Base-by-base conservation (phyloP, 75 land plant genomes). In the Pinus albicaulis region DNA sequence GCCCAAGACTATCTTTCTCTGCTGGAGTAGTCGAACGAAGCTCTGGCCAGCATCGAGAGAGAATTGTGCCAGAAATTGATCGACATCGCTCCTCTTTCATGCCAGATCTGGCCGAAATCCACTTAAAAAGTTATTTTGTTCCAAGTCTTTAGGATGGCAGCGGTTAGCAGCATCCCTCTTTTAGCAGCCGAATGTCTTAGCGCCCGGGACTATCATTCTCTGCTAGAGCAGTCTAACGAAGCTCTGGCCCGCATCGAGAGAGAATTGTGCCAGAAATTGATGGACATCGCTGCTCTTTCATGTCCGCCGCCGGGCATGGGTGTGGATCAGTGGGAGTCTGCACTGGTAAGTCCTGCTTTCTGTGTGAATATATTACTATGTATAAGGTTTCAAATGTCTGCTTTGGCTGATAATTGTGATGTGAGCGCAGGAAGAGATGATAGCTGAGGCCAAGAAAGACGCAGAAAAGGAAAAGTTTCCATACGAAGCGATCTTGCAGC, bases 381-480 rank as follows among this genome's bases (percentile, higher is more conserved):
- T 1, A 14, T 1, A 26, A 3, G 2, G 3, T 15, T 28, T 15
- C 7, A 63, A 28, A 48, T 48, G 12, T 8, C 12, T 48, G 11
- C 10, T 2, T 48, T 10, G 10, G 12, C 53, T 2, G 2, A 1
- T 48, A 19, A 15, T 3, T 2, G 2, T 0, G 20, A 36, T 41
- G 20, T 41, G 53, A 3, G 24, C 0, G 71, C 48, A 68, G 71
- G 71, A 0, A 41, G 71, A 41, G 5, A 19, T 68, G 71, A 53
- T 41, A 20, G 19, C 22, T 68, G 53, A 68, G 52, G 53, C 71
- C 2, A 68, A 41, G 41, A 20, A 8, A 8, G 71, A 68, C 13
- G 71, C 53, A 20, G 71, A 68, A n/a, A 68, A 38, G 48, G 48
- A 68, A 68, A 68, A 41, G 24, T 24, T 68, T 41, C 48, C 48